Evolutionary conservation across 768 basidiomycete genomes (phyloP).

Genomic region (Xerocomellus amylosporus): DNA sequence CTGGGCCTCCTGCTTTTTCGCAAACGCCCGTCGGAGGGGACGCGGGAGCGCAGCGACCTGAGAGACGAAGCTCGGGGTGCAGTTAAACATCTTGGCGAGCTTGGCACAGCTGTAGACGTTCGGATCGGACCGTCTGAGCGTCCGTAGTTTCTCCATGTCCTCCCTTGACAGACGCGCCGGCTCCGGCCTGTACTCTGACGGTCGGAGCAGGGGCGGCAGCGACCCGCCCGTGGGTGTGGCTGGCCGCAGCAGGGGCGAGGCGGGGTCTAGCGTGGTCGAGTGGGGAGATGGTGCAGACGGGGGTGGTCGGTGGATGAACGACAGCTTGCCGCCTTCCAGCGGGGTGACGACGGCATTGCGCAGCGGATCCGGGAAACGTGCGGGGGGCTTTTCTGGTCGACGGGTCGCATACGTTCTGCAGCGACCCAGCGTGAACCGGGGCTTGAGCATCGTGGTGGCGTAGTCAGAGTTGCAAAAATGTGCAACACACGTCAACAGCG

Average conservation of each 20-base stretch:
- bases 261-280: slow-evolving; percentile 66
- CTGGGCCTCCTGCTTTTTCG: slow-evolving; percentile 42
- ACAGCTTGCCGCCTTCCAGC: slow-evolving; percentile 54
- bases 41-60: slow-evolving; percentile 62
- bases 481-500: neutral
- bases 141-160: slow-evolving; percentile 52
- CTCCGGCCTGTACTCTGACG: slow-evolving; percentile 33
- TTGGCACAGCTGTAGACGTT: slow-evolving; percentile 54
- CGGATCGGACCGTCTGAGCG: slow-evolving; percentile 58
- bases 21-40: slow-evolving; percentile 42
- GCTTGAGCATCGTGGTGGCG: slow-evolving; percentile 19
- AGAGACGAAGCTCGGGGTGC: slow-evolving; percentile 65
- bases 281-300: slow-evolving; percentile 71
- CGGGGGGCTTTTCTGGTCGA: slow-evolving; percentile 42
- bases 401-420: slow-evolving; percentile 44
- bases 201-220: slow-evolving; percentile 50
- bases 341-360: slow-evolving; percentile 47
- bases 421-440: slow-evolving; percentile 9
- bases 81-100: slow-evolving; percentile 76
- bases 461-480: too few species aligned
- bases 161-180: slow-evolving; percentile 48
- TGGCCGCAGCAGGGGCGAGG: slow-evolving; percentile 65
- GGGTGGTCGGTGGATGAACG: slow-evolving; percentile 84
- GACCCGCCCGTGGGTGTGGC: slow-evolving; percentile 28
- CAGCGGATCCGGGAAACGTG: slow-evolving; percentile 58